Conservation (phyloP, 331 rosid genomes). For the Saraca asoca region DNA sequence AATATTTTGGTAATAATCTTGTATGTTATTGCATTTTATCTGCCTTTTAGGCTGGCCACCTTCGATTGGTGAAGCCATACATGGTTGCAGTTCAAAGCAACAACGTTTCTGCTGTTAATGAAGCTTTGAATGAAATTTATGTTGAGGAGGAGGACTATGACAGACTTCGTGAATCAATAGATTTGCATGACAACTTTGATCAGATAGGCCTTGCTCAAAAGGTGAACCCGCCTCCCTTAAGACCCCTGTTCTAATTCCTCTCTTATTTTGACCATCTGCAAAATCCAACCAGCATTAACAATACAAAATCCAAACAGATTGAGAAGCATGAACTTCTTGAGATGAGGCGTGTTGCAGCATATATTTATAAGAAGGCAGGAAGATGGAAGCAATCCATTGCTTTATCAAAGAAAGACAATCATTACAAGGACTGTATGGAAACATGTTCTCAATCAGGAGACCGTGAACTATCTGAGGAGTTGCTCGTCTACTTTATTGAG, state of each 20-base stretch:
- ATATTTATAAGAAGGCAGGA: conserved; percentile 87
- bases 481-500: conserved; percentile 88
- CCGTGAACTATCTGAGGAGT: conserved; percentile 87
- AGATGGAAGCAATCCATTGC: conserved; percentile 96
- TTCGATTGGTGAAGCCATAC: conserved; percentile 90
- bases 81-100: conserved; percentile 98
- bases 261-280: conserved; percentile 24
- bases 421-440: conserved; percentile 92
- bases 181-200: conserved; percentile 87
- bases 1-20: conserved; percentile 22
- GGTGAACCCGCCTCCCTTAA: conserved; percentile 40
- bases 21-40: conserved; percentile 22
- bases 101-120: conserved; percentile 93
- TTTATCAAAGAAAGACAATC: conserved; percentile 82
- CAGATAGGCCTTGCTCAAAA: conserved; percentile 95
- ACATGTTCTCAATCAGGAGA: conserved; percentile 88
- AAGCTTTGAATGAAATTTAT: conserved; percentile 89
- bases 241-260: neutral
- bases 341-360: conserved; percentile 92
- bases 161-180: conserved; percentile 92
- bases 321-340: conserved; percentile 95
- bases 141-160: conserved; percentile 96
- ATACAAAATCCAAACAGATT: conserved; percentile 51
- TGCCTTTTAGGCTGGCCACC: conserved; percentile 76
- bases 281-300: conserved; percentile 16